Base-by-base conservation (phyloP, 495 filamentous ascomycete genomes). In the Neurospora cerealis region DNA sequence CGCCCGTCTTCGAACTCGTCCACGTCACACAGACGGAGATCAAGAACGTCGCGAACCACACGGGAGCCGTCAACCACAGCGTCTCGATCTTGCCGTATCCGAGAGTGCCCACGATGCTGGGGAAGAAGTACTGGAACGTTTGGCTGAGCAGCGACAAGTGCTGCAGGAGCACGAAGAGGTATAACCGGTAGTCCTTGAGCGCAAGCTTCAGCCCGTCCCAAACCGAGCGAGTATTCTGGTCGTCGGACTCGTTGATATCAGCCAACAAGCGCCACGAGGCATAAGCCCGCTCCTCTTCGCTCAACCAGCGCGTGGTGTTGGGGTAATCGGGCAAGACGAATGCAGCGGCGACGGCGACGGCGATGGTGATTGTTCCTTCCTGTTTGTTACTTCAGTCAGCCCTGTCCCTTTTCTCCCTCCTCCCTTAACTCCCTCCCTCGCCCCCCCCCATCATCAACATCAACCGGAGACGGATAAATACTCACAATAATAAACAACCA, bases 91-190 rank as follows among this genome's bases (percentile, higher is more conserved):
- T 80, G 69, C 81, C 83, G 74, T 85, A 88, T 4, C 87, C 87
- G 1, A 90, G 81, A 0, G 84, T 87, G 70, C 83, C 78, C 11
- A 88, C 83, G 69, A 88, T 86, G 32, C 83, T 88, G 1, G 88
- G 88, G 82, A 89, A 89, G 80, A 89, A 85, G 73, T 86, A 83
- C 44, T 84, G 83, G 72, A 86, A 87, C 0, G 81, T 81, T 46
- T 84, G 83, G 1, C 78, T 80, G 13, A 83, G 78, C 17, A 86
- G 69, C 66, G 82, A 83, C 44, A 80, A 76, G 73, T 86, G 78
- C 72, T 86, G 84, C 42, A 86, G 77, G 32, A 86, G 74, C n/a
- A 82, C 82, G 60, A 87, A 85, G 1, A 87, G 66, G 72, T 84
- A 87, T 17, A 86, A 77, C 17, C 81, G 80, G 40, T 80, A 82